Evolutionary conservation across 106 monocot genomes (phyloP), one percentile per base, ranked within the genome.

Genomic region (Phalaenopsis aphrodite): DNA sequence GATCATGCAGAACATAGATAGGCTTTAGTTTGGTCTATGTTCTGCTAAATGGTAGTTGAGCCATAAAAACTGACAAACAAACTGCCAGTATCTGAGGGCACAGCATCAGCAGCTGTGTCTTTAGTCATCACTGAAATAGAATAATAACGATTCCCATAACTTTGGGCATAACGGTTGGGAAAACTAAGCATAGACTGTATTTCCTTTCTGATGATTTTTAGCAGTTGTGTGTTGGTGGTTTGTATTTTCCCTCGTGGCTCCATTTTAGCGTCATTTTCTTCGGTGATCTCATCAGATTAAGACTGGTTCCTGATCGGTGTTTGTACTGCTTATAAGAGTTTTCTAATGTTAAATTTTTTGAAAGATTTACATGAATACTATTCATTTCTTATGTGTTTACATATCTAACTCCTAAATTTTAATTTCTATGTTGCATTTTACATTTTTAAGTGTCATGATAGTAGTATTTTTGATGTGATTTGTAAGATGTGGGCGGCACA

Each of bases 91-190:
- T 78, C 39, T 72, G 23, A 21, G 56, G 67, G 21, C 42, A 78
- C 72, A 64, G 36, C 78, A 72, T 78, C 78, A 83, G 69, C 52
- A 21, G 77, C 73, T 57, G 41, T 19, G 78, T 78, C 42, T 24
- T 30, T 30, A 30, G 81, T 78, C 39, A 75, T 56, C 57, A 10
- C 10, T 78, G 41, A 55, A 82, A 82, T 75, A 48, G 71, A 61
- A 43, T 42, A 66, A 30, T 74, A 39, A 55, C 73, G 74, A 84
- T 87, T 90, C 84, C 85, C 82, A 78, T 78, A 48, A 85, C 81
- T 81, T 87, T 90, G 90, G 90, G 61, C 90, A 85, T 85, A 83
- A 90, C 87, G 76, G 85, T 79, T 90, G 85, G 87, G 90, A 90
- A 90, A 89, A 90, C 42, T 15, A 19, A 58, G 71, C 71, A 48